Base-by-base conservation (phyloP, 1,284 basidiomycete genomes). In the Phellopilus nigrolimitatus region DNA sequence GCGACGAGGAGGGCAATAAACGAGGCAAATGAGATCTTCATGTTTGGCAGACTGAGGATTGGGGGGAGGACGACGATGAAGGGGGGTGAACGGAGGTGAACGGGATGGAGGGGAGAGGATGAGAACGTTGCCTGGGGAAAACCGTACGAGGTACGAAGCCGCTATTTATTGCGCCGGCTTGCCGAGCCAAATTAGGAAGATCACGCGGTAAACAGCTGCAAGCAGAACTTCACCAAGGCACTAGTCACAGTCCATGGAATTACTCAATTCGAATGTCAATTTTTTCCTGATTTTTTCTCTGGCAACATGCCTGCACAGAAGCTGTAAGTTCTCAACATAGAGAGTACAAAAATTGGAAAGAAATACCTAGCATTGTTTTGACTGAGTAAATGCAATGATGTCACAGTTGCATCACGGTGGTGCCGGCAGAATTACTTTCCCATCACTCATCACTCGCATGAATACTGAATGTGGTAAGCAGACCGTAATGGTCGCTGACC, bases 1-100 rank as follows among this genome's bases (percentile, higher is more conserved):
- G 67, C 67, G 56, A 73, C 61, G 55, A 78, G 59, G 37, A 68
- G 58, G 50, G 69, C 60, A 53, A 68, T 62, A 55, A 74, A 56
- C 34, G 69, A 58, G 54, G 69, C 57, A 56, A 75, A 49, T 42
- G 62, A 13, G 51, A 68, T 64, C 70, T 76, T 77, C 79, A 81
- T 82, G 51, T 46, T 61, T 40, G 15, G 42, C 34, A 28, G 28
- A 34, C 51, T 51, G 58, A 53, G 60, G 49, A 49, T 49, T 53
- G 60, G 60, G 61, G 58, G 65, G 61, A 62, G 63, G 63, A 62
- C 57, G 58, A 42, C 17, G 49, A 37, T 15, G 31, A 52, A 47
- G 49, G 39, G 42, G 25, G 47, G 40, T 27, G 27, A 33, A 30
- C 34, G 27, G 3, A 17, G 38, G 51, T 42, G 25, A 50, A 48